These are phyloP conservation scores for Elsinoe ampelina DNA, from an alignment of 2,329 filamentous ascomycete genomes.

Conservation along the genomic window DNA sequence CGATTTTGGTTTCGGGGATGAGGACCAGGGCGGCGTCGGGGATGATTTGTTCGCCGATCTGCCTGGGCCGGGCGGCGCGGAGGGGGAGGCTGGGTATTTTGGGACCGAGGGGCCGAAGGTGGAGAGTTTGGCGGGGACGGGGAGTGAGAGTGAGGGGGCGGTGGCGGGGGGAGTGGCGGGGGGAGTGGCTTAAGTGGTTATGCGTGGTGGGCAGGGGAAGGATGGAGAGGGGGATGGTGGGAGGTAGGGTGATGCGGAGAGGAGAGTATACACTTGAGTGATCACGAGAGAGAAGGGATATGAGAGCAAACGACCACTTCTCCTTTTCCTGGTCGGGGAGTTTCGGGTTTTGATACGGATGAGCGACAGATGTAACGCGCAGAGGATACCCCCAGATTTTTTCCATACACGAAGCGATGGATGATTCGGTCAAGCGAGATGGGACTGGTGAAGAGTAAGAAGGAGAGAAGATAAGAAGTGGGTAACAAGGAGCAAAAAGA, in stretches of 20 bases:
- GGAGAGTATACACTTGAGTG: not conserved
- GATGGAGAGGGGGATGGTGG: not conserved
- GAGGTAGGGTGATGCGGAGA: not conserved
- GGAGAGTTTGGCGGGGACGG: conserved; percentile 30
- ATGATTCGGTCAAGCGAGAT: no score
- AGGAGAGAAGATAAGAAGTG: no score
- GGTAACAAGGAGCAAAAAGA: no score
- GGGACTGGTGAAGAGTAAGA: no score
- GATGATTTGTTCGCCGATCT: conserved; percentile 17
- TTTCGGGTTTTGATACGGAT: no score
- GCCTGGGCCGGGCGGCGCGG: not conserved
- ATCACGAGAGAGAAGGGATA: no score
- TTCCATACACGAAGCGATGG: no score
- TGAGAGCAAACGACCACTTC: no score
- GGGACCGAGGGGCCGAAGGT: conserved; percentile 25
- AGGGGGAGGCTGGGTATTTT: conserved; percentile 6
- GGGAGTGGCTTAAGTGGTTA: no score
- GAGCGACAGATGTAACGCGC: not conserved
- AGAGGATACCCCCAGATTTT: not conserved
- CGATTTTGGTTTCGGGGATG: conserved; percentile 23
- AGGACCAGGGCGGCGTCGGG: conserved; percentile 8
- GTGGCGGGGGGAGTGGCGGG: not conserved
- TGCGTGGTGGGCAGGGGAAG: no score
- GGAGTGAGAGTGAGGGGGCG: conserved; percentile 22
- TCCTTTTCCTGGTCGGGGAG: no score